Evolutionary conservation across 208 protist species (phyloP), one percentile per base, ranked within the genome.

Genomic region (Perkinsela sp.): DNA sequence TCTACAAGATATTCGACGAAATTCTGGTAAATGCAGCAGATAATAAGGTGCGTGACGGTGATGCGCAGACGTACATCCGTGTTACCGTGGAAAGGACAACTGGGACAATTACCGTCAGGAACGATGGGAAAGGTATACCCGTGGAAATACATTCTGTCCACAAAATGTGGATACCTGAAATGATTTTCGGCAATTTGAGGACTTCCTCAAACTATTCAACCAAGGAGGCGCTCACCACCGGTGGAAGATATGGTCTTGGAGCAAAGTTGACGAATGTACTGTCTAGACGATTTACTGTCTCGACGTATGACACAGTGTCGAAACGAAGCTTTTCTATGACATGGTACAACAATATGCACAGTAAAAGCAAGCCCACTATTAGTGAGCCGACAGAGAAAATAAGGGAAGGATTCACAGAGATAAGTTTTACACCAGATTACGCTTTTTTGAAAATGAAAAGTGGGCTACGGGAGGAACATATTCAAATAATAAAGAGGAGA

Each of bases 1-100:
- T 99, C 2, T 98, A 95, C 75, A 99, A 99, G 84, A 98, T 99
- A 32, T 99, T 99, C 72, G 98, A 99, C 77, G 98, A 99, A 80
- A 99, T 99, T 75, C 79, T 99, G 0, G 97, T 99, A 1, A 99
- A 99, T 84, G 98, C 98, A 1, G 89, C 96, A 0, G 98, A 99
- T 80, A 98, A 99, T 79, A 95, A 95, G 69, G 90, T 98, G 72
- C 85, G 96, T 22, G 95, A 99, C 73, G 74, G 74, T 22, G 29
- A 68, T 6, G 81, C 75, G 29, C 92, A 94, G 74, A 90, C 86
- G 0, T 76, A 69, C 1, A 93, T 97, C 70, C 85, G 92, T 67
- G 93, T 98, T 1, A 83, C 80, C 71, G 98, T 99, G 74, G 78
- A 98, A 69, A 15, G 29, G 0, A 84, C 95, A 57, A 80, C 83